Evolutionary conservation across 2,329 filamentous ascomycete genomes (phyloP).

Genomic region (Didymosphaeria variabile): DNA sequence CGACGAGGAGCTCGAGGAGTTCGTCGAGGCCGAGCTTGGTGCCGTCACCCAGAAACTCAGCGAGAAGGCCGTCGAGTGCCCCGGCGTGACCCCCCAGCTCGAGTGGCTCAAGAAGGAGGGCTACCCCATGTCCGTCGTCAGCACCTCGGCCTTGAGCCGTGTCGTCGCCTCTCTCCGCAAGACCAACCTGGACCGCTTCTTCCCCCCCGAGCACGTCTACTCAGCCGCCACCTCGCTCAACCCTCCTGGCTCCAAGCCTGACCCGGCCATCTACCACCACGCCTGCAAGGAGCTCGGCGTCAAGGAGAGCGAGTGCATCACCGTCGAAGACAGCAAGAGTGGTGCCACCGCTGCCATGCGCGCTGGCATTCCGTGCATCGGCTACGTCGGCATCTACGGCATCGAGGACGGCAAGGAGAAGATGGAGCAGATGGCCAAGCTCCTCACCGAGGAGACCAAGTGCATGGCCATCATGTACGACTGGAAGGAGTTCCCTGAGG

Average conservation of each 20-base stretch:
- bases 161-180: slow-evolving; percentile 81
- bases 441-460: slow-evolving; percentile 59
- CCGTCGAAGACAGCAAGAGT: slow-evolving; percentile 89
- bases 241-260: slow-evolving; percentile 87
- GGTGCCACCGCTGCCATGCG: slow-evolving; percentile 80
- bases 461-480: slow-evolving; percentile 60
- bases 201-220: slow-evolving; percentile 78
- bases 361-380: slow-evolving; percentile 82
- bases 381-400: slow-evolving; percentile 76
- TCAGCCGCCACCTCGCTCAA: slow-evolving; percentile 81
- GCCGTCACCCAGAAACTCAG: slow-evolving; percentile 83
- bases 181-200: slow-evolving; percentile 81
- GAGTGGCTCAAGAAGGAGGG: slow-evolving; percentile 70
- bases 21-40: slow-evolving; percentile 81
- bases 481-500: slow-evolving; percentile 61
- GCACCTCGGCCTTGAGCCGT: slow-evolving; percentile 78
- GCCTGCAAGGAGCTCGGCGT: slow-evolving; percentile 78
- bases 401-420: slow-evolving; percentile 54
- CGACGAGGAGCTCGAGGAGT: slow-evolving; percentile 73
- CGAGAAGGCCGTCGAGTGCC: slow-evolving; percentile 72
- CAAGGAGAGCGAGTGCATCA: slow-evolving; percentile 75
- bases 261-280: slow-evolving; percentile 86
- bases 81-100: slow-evolving; percentile 73
- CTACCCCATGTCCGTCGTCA: slow-evolving; percentile 82
- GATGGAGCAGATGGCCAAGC: slow-evolving; percentile 60